Conservation (phyloP, 2,329 filamentous ascomycete genomes). For the Chaetomiaceae sp. region DNA sequence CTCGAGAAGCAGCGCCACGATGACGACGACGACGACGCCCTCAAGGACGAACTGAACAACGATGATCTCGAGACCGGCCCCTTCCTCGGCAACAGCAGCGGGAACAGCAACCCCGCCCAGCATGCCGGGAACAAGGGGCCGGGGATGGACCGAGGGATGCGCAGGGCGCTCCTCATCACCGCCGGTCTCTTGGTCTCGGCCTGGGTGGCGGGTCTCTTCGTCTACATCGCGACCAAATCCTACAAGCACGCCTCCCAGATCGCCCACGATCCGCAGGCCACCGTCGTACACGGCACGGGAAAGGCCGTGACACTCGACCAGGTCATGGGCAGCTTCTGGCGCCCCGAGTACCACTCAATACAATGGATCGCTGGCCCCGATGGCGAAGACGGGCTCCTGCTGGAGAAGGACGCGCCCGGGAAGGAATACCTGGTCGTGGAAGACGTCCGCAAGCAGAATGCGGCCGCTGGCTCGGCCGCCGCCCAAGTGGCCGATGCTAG, state of each 20-base stretch:
- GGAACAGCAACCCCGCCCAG: constrained; percentile 29
- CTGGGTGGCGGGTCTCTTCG: constrained; percentile 63
- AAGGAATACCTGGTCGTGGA: constrained; percentile 81
- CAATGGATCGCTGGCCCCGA: constrained; percentile 71
- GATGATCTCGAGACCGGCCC: constrained; percentile 50
- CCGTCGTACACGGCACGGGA: constrained; percentile 54
- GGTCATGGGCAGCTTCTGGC: constrained; percentile 62
- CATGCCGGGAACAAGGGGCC: constrained; percentile 36
- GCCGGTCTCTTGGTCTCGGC: constrained; percentile 56
- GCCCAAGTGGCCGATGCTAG: constrained; percentile 44
- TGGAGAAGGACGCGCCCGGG: constrained; percentile 61
- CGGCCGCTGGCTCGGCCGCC: constrained; percentile 33
- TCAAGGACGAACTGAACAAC: constrained; percentile 38
- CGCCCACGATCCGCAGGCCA: constrained; percentile 65
- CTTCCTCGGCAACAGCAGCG: constrained; percentile 41
- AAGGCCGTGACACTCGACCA: constrained; percentile 71
- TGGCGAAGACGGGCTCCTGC: constrained; percentile 77
- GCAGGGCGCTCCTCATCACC: constrained; percentile 57
- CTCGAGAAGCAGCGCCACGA: constrained; percentile 38
- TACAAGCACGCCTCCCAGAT: constrained; percentile 60
- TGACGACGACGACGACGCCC: constrained; percentile 44
- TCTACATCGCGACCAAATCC: constrained; percentile 61
- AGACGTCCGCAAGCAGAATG: constrained; percentile 63
- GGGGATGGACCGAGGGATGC: constrained; percentile 61
- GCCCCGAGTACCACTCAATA: constrained; percentile 58